Base-by-base conservation (phyloP, 140 eudicot genomes). In the Bidens hawaiensis region DNA sequence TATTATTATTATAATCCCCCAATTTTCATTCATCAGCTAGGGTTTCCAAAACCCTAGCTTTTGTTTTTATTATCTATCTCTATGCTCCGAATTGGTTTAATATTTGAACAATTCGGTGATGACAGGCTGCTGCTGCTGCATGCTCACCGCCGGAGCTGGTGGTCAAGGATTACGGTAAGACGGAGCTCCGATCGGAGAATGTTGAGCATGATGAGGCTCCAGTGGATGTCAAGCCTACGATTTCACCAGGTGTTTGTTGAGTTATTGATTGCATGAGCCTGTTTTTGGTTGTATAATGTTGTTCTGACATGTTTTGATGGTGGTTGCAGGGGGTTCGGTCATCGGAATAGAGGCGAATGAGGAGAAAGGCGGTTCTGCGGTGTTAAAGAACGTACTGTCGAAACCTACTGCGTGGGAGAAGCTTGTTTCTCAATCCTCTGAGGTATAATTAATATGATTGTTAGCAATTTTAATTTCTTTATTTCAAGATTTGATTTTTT, bases 341-440 rank as follows among this genome's bases (percentile, higher is more conserved):
- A 69, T 69, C 34, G 85, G 71, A 53, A 78, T 24, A 9, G 89
- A 74, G 80, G 81, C 79, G 72, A 79, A 83, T 54, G 18, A 81
- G 64, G 36, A 65, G 3, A 67, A 51, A 34, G 85, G 69, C 67
- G 67, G 85, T 15, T 45, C 69, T n/a, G n/a, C n/a, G n/a, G n/a
- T n/a, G n/a, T n/a, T n/a, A 0, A 76, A 79, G 83, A 84, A 79
- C 52, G 65, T 82, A 52, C 83, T 53, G 55, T 50, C 66, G 43
- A 83, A 83, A 68, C 70, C 87, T 3, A 76, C 70, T n/a, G 69
- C 94, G 18, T 90, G 95, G 97, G 95, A 93, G 14, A 87, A 79
- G 71, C 97, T n/a, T n/a, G n/a, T n/a, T n/a, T n/a, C n/a, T n/a
- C n/a, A n/a, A n/a, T n/a, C n/a, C n/a, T n/a, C n/a, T n/a, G n/a